phyloP scores from a whole-genome alignment of 352 stramenopile genomes.

The Phytophthora syringae region DNA sequence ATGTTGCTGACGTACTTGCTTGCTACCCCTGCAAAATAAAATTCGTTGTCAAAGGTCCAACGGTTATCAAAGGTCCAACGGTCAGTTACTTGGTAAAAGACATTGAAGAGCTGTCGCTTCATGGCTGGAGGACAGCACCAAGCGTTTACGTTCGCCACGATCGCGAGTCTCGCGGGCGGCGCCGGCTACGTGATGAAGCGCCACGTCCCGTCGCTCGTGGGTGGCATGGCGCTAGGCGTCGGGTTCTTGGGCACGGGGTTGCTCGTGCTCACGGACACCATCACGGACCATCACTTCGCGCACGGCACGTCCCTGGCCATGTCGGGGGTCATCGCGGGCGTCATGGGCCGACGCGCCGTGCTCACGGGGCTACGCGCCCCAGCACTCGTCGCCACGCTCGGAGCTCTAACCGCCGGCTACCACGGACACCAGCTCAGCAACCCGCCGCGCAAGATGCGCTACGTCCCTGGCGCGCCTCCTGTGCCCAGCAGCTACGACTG shows the following conservation, averaged over 20 bases:
- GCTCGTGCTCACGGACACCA: constrained; percentile 72
- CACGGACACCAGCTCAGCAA: constrained; percentile 73
- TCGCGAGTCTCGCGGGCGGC: constrained; percentile 68
- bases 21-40: constrained; percentile 9
- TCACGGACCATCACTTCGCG: constrained; percentile 74
- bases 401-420: constrained; percentile 70
- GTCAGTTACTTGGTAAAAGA: too few species aligned
- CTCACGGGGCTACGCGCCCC: constrained; percentile 53
- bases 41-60: constrained; percentile 5
- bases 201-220: constrained; percentile 71
- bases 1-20: neutral
- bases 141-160: constrained; percentile 75
- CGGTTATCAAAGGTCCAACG: neutral
- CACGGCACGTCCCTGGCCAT: constrained; percentile 74
- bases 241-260: constrained; percentile 71
- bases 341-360: constrained; percentile 62
- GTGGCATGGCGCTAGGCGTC: constrained; percentile 63
- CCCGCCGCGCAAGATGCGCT: constrained; percentile 59
- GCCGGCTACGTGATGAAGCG: constrained; percentile 67
- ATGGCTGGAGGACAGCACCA: constrained; percentile 60
- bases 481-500: constrained; percentile 43
- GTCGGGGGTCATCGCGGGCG: constrained; percentile 67
- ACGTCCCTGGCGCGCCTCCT: constrained; percentile 56
- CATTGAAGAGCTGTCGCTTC: too few species aligned
- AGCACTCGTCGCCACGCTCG: constrained; percentile 50